Conservation (phyloP, 805 yeast species). For the Candida stauntonica region DNA sequence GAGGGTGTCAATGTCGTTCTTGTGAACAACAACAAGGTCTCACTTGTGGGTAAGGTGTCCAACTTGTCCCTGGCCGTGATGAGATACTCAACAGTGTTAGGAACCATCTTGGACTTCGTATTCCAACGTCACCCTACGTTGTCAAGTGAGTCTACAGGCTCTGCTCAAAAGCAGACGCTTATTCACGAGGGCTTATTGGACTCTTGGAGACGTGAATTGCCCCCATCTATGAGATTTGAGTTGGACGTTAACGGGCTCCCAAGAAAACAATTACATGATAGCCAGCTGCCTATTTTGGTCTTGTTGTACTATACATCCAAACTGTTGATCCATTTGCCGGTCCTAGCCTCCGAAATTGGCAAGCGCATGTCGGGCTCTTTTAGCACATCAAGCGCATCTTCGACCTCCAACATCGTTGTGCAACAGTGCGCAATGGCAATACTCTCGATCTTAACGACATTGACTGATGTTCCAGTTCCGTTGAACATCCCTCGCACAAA, state of each 20-base stretch:
- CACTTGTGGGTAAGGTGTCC: conserved; percentile 67
- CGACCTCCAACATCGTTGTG: conserved; percentile 58
- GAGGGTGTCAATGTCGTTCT: conserved; percentile 51
- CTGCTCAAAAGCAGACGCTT: conserved; percentile 30
- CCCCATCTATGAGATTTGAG: conserved; percentile 56
- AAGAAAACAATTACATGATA: conserved; percentile 26
- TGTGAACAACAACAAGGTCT: conserved; percentile 53
- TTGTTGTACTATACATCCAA: conserved; percentile 59
- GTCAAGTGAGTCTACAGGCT: conserved; percentile 11
- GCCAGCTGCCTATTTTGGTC: conserved; percentile 47
- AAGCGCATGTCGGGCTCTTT: conserved; percentile 13
- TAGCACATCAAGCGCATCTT: conserved; percentile 29
- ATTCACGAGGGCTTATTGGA: conserved; percentile 67
- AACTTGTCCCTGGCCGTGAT: conserved; percentile 59
- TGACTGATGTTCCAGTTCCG: conserved; percentile 55
- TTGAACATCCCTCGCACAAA: conserved; percentile 57
- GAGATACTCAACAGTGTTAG: conserved; percentile 69
- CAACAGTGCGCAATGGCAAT: conserved; percentile 67
- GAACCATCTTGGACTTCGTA: conserved; percentile 65
- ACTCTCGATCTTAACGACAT: conserved; percentile 45
- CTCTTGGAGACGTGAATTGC: conserved; percentile 72
- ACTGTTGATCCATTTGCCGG: conserved; percentile 59
- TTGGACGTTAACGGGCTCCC: conserved; percentile 54
- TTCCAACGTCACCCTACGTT: conserved; percentile 46
- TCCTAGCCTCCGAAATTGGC: conserved; percentile 39